These are phyloP conservation scores for Metschnikowia lochheadii DNA, from an alignment of 805 yeast species.

Conservation along the genomic window DNA sequence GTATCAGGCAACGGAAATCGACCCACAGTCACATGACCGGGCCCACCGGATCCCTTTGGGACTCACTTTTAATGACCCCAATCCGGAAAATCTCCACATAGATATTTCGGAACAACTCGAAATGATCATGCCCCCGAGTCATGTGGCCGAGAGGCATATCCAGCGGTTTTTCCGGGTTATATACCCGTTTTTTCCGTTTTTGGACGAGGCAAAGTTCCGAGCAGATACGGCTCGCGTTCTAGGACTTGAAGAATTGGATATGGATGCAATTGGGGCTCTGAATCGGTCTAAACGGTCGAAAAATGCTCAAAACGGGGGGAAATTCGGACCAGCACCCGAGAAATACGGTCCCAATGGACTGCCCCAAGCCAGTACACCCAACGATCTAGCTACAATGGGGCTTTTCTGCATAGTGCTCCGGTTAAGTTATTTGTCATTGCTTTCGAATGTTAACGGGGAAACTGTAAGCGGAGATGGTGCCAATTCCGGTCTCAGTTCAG, in stretches of 20 bases:
- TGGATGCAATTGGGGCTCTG: not conserved
- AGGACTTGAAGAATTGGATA: not conserved
- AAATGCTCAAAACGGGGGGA: not conserved
- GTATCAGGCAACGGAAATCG: conserved; percentile 8
- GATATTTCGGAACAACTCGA: conserved; percentile 8
- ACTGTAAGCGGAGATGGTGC: not conserved
- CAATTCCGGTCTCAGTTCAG: not conserved
- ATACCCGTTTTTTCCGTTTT: conserved; percentile 19
- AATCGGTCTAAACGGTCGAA: not conserved
- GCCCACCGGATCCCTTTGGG: conserved; percentile 9
- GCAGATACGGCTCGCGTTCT: conserved; percentile 3
- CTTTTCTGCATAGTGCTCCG: conserved; percentile 15
- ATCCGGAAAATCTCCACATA: conserved; percentile 4
- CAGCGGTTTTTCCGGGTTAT: conserved; percentile 14
- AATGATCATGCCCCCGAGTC: conserved; percentile 13
- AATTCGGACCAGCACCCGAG: no score
- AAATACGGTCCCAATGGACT: no score
- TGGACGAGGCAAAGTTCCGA: conserved; percentile 15
- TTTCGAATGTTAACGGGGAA: conserved; percentile 9
- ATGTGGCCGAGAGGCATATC: conserved; percentile 12
- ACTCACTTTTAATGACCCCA: conserved; percentile 14
- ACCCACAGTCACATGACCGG: not conserved
- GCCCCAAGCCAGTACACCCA: not conserved
- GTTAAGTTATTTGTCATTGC: conserved; percentile 15
- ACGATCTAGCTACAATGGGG: conserved; percentile 14